phyloP scores from a whole-genome alignment of 2,329 filamentous ascomycete species.

The Colletotrichum simmondsii region DNA sequence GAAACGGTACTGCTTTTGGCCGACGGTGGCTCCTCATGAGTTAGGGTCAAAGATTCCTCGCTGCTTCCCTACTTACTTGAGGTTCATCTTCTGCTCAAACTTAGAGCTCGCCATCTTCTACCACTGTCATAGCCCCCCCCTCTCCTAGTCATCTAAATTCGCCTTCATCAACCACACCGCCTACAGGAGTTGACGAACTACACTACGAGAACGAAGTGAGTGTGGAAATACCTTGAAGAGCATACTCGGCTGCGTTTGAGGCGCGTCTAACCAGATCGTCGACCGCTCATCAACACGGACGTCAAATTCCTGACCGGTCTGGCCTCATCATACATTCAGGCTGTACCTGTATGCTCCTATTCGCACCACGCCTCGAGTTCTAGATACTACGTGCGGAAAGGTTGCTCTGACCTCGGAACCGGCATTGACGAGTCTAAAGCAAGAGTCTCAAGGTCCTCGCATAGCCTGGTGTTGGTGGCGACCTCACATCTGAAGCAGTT shows the following conservation, averaged over 20 bases:
- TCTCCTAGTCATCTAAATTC: neutral
- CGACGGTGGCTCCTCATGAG: neutral
- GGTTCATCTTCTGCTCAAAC: neutral
- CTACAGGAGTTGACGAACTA: neutral
- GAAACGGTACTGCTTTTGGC: neutral
- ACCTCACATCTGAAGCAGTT: neutral
- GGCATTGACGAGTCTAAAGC: slow-evolving; percentile 14
- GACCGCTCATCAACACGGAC: neutral
- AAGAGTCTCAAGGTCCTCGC: neutral
- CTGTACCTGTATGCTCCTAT: neutral
- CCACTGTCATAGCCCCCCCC: neutral
- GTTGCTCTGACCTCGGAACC: neutral
- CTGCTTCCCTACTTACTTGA: neutral
- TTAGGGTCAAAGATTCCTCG: neutral
- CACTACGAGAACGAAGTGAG: neutral
- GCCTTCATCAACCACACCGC: neutral
- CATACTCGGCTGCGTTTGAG: neutral
- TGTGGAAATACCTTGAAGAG: neutral
- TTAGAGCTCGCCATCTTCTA: neutral
- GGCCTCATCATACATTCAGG: neutral
- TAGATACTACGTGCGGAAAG: neutral
- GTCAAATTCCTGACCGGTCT: neutral
- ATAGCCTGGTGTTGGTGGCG: neutral
- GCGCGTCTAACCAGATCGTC: neutral
- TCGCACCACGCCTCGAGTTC: neutral